Percentiles rank a stretch among this genome's conserved stretches.
Conservation (phyloP, 805 yeast genomes). For the Scheffersomyces amazonensis region DNA sequence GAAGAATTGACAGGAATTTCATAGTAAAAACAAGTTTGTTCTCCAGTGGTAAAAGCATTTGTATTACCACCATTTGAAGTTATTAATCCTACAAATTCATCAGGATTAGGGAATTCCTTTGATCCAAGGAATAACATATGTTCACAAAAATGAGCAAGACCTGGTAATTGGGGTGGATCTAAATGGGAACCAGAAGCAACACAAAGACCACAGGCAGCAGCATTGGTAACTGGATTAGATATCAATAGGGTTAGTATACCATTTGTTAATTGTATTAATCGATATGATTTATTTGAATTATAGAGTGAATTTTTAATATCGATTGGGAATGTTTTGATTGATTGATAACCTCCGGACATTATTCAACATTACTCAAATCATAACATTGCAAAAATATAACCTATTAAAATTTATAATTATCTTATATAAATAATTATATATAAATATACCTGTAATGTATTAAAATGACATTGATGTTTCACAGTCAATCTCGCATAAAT, state of each 20-base stretch:
- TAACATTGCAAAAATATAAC: too few relatives aligned
- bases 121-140: slow-evolving; percentile 43
- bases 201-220: slow-evolving; percentile 68
- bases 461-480: too few relatives aligned
- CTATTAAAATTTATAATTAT: too few relatives aligned
- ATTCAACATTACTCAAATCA: too few relatives aligned
- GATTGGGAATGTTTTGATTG: slow-evolving; percentile 10
- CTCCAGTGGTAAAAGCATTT: slow-evolving; percentile 72
- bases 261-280: slow-evolving; percentile 55
- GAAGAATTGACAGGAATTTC: slow-evolving; percentile 50
- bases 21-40: slow-evolving; percentile 61
- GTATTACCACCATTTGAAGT: slow-evolving; percentile 50
- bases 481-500: too few relatives aligned
- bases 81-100: slow-evolving; percentile 42
- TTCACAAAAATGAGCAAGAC: slow-evolving; percentile 68
- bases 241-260: slow-evolving; percentile 67
- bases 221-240: slow-evolving; percentile 67
- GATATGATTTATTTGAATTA: slow-evolving; percentile 37
- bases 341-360: slow-evolving; percentile 9
- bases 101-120: slow-evolving; percentile 48
- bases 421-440: too few relatives aligned
- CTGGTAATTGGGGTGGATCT: slow-evolving; percentile 69
- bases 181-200: slow-evolving; percentile 79
- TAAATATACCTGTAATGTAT: too few relatives aligned
- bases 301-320: slow-evolving; percentile 31